phyloP scores from a whole-genome alignment of 148 eudicot genomes.

The Rheum nobile region DNA sequence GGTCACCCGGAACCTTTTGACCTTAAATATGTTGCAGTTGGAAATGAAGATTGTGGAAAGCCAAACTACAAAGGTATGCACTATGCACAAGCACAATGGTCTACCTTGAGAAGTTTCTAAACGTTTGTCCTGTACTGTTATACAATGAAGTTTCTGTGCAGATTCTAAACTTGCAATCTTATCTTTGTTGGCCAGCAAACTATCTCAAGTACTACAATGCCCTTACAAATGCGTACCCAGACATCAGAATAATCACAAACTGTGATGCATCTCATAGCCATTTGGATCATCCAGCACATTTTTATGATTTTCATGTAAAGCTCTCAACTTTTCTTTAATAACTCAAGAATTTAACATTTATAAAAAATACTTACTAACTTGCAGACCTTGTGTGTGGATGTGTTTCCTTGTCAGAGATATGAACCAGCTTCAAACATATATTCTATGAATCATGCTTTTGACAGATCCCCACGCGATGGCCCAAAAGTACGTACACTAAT shows the following conservation, averaged over 20 bases:
- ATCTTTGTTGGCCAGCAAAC: constrained; percentile 37
- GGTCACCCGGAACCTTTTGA: constrained; percentile 77
- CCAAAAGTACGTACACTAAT: constrained; percentile 59
- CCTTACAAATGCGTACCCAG: constrained; percentile 63
- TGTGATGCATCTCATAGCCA: constrained; percentile 54
- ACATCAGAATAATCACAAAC: constrained; percentile 69
- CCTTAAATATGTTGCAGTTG: constrained; percentile 71
- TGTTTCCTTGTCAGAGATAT: constrained; percentile 38
- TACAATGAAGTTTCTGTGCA: neutral
- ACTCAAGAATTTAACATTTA: neutral
- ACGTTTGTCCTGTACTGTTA: neutral
- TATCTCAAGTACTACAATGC: constrained; percentile 68
- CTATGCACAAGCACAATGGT: too few species aligned
- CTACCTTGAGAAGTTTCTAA: neutral
- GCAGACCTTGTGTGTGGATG: neutral
- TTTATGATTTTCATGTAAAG: constrained; percentile 82
- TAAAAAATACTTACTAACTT: too few species aligned
- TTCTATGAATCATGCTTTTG: constrained; percentile 45
- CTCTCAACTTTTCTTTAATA: constrained; percentile 10
- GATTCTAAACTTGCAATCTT: constrained; percentile 7
- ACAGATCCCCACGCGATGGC: constrained; percentile 43
- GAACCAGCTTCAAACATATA: constrained; percentile 41
- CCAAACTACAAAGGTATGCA: constrained; percentile 53
- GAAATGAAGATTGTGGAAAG: constrained; percentile 77
- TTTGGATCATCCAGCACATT: constrained; percentile 82